phyloP scores from a whole-genome alignment of 1,284 basidiomycete genomes.

The Heterobasidion irregulare region DNA sequence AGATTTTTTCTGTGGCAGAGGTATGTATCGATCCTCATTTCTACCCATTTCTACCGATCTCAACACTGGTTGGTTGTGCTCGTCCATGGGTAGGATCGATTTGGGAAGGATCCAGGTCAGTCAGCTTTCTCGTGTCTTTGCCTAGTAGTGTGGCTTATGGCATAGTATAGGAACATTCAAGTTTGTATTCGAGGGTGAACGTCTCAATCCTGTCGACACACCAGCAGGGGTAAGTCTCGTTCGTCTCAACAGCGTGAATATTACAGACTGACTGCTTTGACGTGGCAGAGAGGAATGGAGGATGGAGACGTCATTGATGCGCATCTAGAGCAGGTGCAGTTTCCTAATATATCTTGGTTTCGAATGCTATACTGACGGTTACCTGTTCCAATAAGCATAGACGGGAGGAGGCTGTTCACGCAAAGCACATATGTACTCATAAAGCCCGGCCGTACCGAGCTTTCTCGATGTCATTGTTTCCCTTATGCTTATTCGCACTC shows the following conservation, averaged over 20 bases:
- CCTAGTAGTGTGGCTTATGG: background rate
- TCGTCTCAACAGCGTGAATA: background rate
- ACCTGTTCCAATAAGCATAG: background rate
- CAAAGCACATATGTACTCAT: background rate
- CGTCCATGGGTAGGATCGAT: slow-evolving; percentile 37
- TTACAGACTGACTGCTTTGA: background rate
- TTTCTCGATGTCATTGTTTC: background rate
- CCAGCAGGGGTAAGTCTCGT: slow-evolving; percentile 34
- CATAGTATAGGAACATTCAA: slow-evolving; percentile 37
- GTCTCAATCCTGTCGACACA: slow-evolving; percentile 35
- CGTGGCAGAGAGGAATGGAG: slow-evolving; percentile 38
- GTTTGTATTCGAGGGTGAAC: slow-evolving; percentile 41
- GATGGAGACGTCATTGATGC: slow-evolving; percentile 47
- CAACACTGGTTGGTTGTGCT: too few species aligned
- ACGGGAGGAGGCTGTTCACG: background rate
- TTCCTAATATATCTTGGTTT: background rate
- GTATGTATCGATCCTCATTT: slow-evolving; percentile 22
- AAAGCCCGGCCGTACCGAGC: background rate
- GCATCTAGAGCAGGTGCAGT: slow-evolving; percentile 36
- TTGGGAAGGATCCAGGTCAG: slow-evolving; percentile 43
- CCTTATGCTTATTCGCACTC: background rate
- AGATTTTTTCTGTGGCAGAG: slow-evolving; percentile 55
- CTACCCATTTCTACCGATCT: too few species aligned
- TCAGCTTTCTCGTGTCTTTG: slow-evolving; percentile 9
- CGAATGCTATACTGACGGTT: background rate